Percentiles rank a stretch among this genome's conserved stretches.
phyloP scores from a whole-genome alignment of 345 rosid genomes.

The Eucalyptus pauciflora region DNA sequence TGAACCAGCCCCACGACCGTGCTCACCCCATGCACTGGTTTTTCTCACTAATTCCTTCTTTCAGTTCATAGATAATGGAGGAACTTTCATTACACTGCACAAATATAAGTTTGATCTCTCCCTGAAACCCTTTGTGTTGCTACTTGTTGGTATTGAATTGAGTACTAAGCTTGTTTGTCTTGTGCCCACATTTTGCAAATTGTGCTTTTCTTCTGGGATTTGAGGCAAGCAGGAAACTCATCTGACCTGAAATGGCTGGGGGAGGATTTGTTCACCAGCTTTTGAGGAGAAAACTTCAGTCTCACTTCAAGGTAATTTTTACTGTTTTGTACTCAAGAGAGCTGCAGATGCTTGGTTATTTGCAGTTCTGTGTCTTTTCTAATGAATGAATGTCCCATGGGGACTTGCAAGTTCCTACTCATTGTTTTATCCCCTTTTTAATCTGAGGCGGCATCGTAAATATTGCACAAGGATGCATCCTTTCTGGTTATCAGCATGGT shows the following conservation, averaged over 20 bases:
- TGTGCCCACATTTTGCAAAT: neutral
- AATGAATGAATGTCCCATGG: neutral
- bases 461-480: neutral
- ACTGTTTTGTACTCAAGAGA: neutral
- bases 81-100: neutral
- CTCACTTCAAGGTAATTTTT: constrained; percentile 37
- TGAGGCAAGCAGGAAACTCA: neutral
- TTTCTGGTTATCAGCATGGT: neutral
- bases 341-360: neutral
- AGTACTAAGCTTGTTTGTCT: neutral
- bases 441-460: neutral
- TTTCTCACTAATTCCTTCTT: neutral
- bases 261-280: constrained; percentile 63
- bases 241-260: constrained; percentile 50
- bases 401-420: neutral
- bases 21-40: neutral
- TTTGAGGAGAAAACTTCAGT: constrained; percentile 62
- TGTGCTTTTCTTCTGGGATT: neutral
- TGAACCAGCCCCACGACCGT: neutral
- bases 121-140: neutral
- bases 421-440: neutral
- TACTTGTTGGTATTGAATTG: neutral
- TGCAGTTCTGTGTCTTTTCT: neutral
- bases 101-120: neutral
- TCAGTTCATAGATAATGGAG: neutral